phyloP scores from a whole-genome alignment of 2,329 filamentous ascomycete genomes.

The Aspergillus sp. region DNA sequence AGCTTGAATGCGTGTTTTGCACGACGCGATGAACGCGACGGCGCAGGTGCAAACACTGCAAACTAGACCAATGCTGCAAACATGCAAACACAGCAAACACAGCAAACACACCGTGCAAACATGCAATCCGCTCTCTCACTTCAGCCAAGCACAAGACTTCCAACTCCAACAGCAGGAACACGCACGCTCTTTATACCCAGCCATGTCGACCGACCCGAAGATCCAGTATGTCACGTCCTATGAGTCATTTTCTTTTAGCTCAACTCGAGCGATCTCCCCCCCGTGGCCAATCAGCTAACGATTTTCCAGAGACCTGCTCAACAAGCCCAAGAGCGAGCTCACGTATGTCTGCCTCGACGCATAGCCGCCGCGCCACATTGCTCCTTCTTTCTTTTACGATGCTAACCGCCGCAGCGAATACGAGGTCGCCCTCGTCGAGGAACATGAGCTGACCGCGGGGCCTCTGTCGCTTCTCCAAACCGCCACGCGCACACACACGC shows the following conservation, averaged over 20 bases:
- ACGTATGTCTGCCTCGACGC: constrained; percentile 72
- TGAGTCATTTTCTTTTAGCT: constrained; percentile 12
- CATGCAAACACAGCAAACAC: constrained; percentile 21
- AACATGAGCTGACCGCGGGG: constrained; percentile 69
- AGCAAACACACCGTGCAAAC: constrained; percentile 21
- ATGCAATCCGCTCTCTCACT: constrained; percentile 6
- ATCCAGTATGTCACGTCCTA: constrained; percentile 51
- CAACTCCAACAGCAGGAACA: background rate
- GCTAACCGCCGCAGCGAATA: constrained; percentile 57
- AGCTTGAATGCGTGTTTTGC: constrained; percentile 9
- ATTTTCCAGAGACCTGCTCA: constrained; percentile 67
- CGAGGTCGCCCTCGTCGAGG: constrained; percentile 73
- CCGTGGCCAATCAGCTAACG: too few relatives aligned
- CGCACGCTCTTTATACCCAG: constrained; percentile 22
- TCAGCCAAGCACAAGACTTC: constrained; percentile 6
- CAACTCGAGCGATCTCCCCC: too few relatives aligned
- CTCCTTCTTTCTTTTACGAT: background rate
- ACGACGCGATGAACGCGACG: constrained; percentile 33
- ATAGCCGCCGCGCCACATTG: too few relatives aligned
- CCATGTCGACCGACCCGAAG: constrained; percentile 57
- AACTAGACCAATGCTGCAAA: constrained; percentile 16
- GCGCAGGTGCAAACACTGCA: constrained; percentile 10
- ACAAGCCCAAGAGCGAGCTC: constrained; percentile 80
- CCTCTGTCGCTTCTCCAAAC: constrained; percentile 93
- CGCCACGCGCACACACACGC: constrained; percentile 84